A percentile compares a stretch with the other conserved stretches of the same genome.
Conservation (phyloP, 768 basidiomycete genomes). For the Boletellus ananas region DNA sequence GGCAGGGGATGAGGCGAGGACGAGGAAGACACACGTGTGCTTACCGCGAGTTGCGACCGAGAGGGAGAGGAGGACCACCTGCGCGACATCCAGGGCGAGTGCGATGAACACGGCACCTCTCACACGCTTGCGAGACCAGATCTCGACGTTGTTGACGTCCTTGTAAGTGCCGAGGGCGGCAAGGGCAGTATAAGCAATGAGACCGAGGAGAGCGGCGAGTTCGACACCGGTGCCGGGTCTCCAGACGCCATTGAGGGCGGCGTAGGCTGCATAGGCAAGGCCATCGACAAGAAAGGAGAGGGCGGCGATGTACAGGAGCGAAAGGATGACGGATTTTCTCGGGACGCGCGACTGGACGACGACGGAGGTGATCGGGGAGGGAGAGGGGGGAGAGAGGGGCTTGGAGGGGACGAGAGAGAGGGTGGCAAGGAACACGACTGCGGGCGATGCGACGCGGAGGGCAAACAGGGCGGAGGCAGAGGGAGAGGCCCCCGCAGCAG, state of each 20-base stretch:
- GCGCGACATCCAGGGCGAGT: conserved; percentile 55
- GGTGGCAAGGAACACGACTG: conserved; percentile 57
- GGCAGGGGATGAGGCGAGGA: not conserved
- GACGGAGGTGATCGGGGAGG: conserved; percentile 71
- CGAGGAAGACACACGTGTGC: conserved; percentile 1
- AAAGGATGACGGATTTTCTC: conserved; percentile 70
- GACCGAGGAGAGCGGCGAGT: conserved; percentile 62
- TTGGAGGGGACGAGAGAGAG: conserved; percentile 55
- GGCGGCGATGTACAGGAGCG: conserved; percentile 64
- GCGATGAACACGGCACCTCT: conserved; percentile 52
- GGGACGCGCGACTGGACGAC: conserved; percentile 71
- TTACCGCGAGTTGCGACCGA: conserved; percentile 35
- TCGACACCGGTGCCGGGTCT: conserved; percentile 59
- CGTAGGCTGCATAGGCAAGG: conserved; percentile 60
- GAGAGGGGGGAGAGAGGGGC: conserved; percentile 39
- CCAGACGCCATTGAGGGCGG: conserved; percentile 67
- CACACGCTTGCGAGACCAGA: conserved; percentile 62
- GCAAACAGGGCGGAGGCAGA: conserved; percentile 43
- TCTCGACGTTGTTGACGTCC: conserved; percentile 63
- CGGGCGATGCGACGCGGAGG: conserved; percentile 65
- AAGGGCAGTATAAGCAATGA: conserved; percentile 66
- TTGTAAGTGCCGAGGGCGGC: conserved; percentile 79
- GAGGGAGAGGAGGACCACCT: conserved; percentile 53
- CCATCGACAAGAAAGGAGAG: conserved; percentile 78
- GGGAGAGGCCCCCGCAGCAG: conserved; percentile 20